Percentiles rank a stretch among this genome's conserved stretches.
phyloP scores from a whole-genome alignment of 2,329 filamentous ascomycete species.

The Graphilbum sp. region DNA sequence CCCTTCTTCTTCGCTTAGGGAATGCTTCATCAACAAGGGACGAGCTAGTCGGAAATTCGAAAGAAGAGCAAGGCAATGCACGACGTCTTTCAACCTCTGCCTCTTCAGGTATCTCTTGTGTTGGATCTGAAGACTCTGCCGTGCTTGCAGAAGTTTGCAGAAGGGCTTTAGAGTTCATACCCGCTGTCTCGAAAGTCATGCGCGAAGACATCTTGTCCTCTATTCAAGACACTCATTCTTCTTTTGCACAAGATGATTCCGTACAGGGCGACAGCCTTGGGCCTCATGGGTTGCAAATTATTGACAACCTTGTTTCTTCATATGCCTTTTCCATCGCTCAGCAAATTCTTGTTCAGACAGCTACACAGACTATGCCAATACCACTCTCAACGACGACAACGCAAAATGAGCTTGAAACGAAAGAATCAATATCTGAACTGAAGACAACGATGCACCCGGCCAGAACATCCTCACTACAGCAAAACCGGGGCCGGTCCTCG shows the following conservation, averaged over 20 bases:
- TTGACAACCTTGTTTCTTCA: conserved; percentile 61
- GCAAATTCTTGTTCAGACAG: conserved; percentile 61
- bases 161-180: conserved; percentile 70
- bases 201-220: conserved; percentile 49
- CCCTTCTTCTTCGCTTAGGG: conserved; percentile 66
- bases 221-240: no score
- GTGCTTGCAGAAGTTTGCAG: conserved; percentile 78
- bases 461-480: conserved; percentile 41
- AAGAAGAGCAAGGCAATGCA: no score
- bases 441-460: conserved; percentile 57
- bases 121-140: conserved; percentile 60
- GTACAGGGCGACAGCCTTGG: conserved; percentile 11
- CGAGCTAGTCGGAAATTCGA: conserved; percentile 26
- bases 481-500: conserved; percentile 21
- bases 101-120: no score
- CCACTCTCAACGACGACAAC: conserved; percentile 38
- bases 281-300: conserved; percentile 30
- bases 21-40: conserved; percentile 50
- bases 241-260: no score
- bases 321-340: conserved; percentile 65
- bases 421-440: conserved; percentile 46
- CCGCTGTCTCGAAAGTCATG: conserved; percentile 62
- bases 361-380: conserved; percentile 50
- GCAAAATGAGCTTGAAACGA: conserved; percentile 37
- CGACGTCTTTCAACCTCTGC: no score